A percentile compares a stretch with the other conserved stretches of the same genome.
These are phyloP conservation scores for Rhinocladiella similis DNA, from an alignment of 2,329 filamentous ascomycete species.

Conservation along the genomic window DNA sequence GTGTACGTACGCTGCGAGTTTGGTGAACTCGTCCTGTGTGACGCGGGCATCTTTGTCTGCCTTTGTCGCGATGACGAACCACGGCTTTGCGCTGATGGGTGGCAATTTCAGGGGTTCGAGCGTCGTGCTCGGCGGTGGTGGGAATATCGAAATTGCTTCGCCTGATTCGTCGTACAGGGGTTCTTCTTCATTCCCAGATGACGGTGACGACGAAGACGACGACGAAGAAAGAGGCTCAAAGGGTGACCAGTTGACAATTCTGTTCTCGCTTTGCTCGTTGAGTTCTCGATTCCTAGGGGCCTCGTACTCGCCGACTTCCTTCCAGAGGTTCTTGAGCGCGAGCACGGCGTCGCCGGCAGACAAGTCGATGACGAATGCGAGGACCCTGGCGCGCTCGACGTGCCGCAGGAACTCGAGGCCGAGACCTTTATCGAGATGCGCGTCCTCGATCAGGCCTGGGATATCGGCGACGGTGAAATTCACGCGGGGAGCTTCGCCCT, in stretches of 20 bases:
- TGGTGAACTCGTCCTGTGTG: slow-evolving; percentile 76
- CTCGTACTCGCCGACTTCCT: slow-evolving; percentile 86
- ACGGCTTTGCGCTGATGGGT: slow-evolving; percentile 90
- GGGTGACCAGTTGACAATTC: slow-evolving; percentile 55
- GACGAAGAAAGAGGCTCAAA: slow-evolving; percentile 21
- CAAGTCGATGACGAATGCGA: slow-evolving; percentile 92
- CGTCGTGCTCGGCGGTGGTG: slow-evolving; percentile 16
- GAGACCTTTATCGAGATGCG: slow-evolving; percentile 86
- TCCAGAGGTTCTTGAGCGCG: slow-evolving; percentile 81
- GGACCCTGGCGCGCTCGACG: slow-evolving; percentile 86
- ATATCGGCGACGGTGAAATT: slow-evolving; percentile 95
- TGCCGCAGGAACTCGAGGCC: slow-evolving; percentile 91
- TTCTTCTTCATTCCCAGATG: slow-evolving; percentile 1
- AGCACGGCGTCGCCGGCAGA: slow-evolving; percentile 74
- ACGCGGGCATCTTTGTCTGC: slow-evolving; percentile 66
- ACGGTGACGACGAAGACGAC: neutral
- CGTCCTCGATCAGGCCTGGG: slow-evolving; percentile 86
- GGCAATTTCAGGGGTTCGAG: slow-evolving; percentile 55
- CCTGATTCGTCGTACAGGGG: slow-evolving; percentile 18
- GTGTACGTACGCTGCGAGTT: slow-evolving; percentile 69
- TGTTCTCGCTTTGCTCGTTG: slow-evolving; percentile 62
- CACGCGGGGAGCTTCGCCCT: slow-evolving; percentile 60
- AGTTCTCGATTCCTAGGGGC: slow-evolving; percentile 72
- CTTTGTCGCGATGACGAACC: slow-evolving; percentile 94
- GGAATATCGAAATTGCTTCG: slow-evolving; percentile 25